Base-by-base conservation (phyloP, 306 rosid genomes). In the Fragaria iinumae region DNA sequence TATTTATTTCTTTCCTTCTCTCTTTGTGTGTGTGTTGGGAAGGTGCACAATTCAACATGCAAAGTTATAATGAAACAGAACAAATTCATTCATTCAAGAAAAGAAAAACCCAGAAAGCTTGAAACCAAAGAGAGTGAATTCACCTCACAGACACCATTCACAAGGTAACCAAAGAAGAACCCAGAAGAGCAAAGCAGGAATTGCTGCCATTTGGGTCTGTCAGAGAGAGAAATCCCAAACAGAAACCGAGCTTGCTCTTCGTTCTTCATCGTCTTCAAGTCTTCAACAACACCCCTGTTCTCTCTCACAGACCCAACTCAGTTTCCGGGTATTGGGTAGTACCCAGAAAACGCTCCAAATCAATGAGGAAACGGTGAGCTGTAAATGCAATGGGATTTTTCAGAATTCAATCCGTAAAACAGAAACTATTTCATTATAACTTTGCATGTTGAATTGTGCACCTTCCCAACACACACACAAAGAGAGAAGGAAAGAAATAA, bases 71-170 rank as follows among this genome's bases (percentile, higher is more conserved):
- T n/a, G 63, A 44, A 60, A 66, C 39, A 12, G 36, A n/a, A 50
- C 63, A 69, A 38, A 4, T 36, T 21, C 53, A 74, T 63, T 80
- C 62, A 9, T 43, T 43, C 65, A 25, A 9, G 27, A 83, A 75
- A 71, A 67, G 1, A 75, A 68, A 76, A 79, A 80, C 76, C n/a
- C 56, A 62, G 66, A 73, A 65, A 73, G 55, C 34, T 17, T 18
- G 64, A 83, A 36, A 83, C 38, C 21, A 73, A 36, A 75, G 27
- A 79, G 78, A 29, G 69, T 44, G 76, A 65, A 3, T 27, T 11
- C 81, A 95, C 98, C 97, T 95, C 98, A 75, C 98, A 95, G 75
- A 95, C 67, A 47, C 98, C 97, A 82, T 95, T 95, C 27, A 95
- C 91, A 72, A 92, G 94, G 69, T 95, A 95, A 16, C 98, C 97